Evolutionary conservation across 768 basidiomycete species (phyloP), one percentile per base, ranked within the genome.

Genomic region (Boletus fagicola): DNA sequence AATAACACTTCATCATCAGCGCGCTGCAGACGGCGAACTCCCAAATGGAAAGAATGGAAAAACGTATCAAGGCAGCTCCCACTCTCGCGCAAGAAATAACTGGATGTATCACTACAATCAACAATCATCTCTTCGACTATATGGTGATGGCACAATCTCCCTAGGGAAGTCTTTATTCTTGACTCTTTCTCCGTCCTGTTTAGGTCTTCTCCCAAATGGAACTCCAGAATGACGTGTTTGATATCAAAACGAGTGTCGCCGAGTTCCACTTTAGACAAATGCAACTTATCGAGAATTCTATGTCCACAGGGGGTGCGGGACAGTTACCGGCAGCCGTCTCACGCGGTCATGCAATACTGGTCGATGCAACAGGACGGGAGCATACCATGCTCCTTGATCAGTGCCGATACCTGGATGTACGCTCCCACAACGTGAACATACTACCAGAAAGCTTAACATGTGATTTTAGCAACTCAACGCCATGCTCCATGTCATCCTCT

Each of bases 351-450:
- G 55, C 11, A 5, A 38, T 39, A 18, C 33, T 59, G 5, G 30
- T 57, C 10, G 56, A 58, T 26, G 51, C 51, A 22, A 49, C 55
- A 10, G 55, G 55, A 13, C 38, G 47, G 10, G 56, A 60, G 13
- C 47, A 49, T 22, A 2, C 35, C 3, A 16, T 60, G 33, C 47
- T 52, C 8, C 51, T 57, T 18, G 59, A 60, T 28, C 51, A 49
- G 16, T 57, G 46, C 30, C 46, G 6, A 44, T 44, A 16, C 35
- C 30, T 53, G 24, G 42, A 44, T 15, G 56, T 57, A 44, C 8
- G 51, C 7, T 16, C 10, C 13, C 22, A 3, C 7, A 13, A 10
- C 10, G 6, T 12, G n/a, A 42, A 40, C 5, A 4, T 22, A 3
- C 2, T 4, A 24, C 22, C 5, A 30, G 8, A 7, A 10, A 11